phyloP scores from a whole-genome alignment of 495 filamentous ascomycete species.

The Extremus antarcticus region DNA sequence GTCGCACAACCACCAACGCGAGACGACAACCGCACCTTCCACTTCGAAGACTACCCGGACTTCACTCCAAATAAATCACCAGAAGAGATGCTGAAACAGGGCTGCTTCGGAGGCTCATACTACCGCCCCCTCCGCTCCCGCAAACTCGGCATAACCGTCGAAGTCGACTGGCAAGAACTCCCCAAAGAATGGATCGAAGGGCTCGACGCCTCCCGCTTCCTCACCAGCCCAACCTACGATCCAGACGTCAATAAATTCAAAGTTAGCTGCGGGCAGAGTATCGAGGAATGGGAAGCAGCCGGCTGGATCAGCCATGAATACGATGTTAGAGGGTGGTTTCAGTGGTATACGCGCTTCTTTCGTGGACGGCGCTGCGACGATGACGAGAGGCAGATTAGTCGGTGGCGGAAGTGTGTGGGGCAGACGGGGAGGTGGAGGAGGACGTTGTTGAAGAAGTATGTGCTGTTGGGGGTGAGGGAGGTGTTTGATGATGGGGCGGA shows the following conservation, averaged over 20 bases:
- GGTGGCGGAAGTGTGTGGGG: constrained; percentile 40
- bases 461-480: constrained; percentile 31
- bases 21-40: constrained; percentile 31
- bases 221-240: constrained; percentile 30
- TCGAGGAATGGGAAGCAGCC: constrained; percentile 41
- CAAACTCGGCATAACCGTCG: constrained; percentile 30
- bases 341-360: constrained; percentile 43
- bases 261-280: constrained; percentile 37
- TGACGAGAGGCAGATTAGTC: constrained; percentile 37
- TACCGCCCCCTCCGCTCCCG: constrained; percentile 35
- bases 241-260: constrained; percentile 39
- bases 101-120: constrained; percentile 39
- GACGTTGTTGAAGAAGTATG: constrained; percentile 37
- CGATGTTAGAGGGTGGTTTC: constrained; percentile 42
- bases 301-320: constrained; percentile 39
- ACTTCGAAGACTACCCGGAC: constrained; percentile 31
- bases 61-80: constrained; percentile 42
- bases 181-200: constrained; percentile 32
- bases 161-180: constrained; percentile 35
- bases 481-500: constrained; percentile 38
- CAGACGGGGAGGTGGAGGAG: constrained; percentile 37
- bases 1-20: constrained; percentile 29
- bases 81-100: constrained; percentile 37
- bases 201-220: constrained; percentile 27
- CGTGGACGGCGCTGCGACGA: constrained; percentile 38